These are phyloP conservation scores for Ogataea chonburiensis DNA, from an alignment of 805 yeast species.

Conservation along the genomic window DNA sequence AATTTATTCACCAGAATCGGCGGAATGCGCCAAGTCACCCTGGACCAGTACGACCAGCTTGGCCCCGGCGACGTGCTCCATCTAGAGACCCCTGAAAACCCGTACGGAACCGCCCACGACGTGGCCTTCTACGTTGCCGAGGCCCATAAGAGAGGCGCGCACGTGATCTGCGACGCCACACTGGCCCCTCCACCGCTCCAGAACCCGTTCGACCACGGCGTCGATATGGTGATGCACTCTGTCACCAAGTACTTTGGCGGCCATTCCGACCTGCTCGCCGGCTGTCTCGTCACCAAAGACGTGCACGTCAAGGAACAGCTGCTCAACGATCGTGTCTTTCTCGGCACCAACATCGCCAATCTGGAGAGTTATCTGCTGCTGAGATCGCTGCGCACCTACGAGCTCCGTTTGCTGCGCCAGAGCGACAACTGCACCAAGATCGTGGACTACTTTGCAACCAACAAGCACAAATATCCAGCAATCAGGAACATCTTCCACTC, in stretches of 20 bases:
- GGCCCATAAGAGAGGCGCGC: slow-evolving; percentile 79
- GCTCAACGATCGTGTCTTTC: slow-evolving; percentile 58
- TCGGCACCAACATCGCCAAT: slow-evolving; percentile 80
- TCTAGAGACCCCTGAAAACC: slow-evolving; percentile 86
- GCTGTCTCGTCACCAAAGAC: slow-evolving; percentile 69
- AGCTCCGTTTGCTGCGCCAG: slow-evolving; percentile 68
- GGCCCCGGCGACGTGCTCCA: slow-evolving; percentile 74
- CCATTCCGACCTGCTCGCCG: slow-evolving; percentile 89
- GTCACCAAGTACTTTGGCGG: slow-evolving; percentile 95
- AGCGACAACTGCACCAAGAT: slow-evolving; percentile 58
- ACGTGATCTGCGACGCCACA: slow-evolving; percentile 74
- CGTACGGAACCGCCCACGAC: slow-evolving; percentile 67
- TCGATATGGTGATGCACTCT: slow-evolving; percentile 87
- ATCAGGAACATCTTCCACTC: slow-evolving; percentile 64
- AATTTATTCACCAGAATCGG: slow-evolving; percentile 59
- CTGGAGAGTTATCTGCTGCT: slow-evolving; percentile 72
- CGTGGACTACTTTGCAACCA: slow-evolving; percentile 56
- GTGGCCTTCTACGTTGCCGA: slow-evolving; percentile 59
- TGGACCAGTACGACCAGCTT: slow-evolving; percentile 50
- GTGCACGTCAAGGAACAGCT: slow-evolving; percentile 44
- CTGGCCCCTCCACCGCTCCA: slow-evolving; percentile 92
- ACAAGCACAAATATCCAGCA: slow-evolving; percentile 46
- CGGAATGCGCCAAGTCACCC: slow-evolving; percentile 49
- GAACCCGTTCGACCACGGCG: slow-evolving; percentile 79
- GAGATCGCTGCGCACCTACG: slow-evolving; percentile 80